Conservation (phyloP, 2,329 filamentous ascomycete species). For the Diplodia intermedia region DNA sequence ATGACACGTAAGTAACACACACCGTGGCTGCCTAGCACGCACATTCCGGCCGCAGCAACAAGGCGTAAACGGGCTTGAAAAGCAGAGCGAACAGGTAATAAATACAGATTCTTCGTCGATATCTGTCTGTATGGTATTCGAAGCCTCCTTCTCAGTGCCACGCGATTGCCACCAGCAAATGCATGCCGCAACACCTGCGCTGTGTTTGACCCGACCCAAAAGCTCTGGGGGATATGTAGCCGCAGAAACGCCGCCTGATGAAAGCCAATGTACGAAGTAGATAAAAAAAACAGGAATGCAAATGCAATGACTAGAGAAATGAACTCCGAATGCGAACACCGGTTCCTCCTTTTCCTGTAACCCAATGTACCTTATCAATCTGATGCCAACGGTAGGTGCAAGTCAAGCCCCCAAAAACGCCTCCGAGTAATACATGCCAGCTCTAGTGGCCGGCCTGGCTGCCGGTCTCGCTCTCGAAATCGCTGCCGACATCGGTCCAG, state of each 20-base stretch:
- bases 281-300: background rate
- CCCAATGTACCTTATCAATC: conserved; percentile 9
- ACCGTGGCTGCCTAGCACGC: too few relatives aligned
- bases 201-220: conserved; percentile 7
- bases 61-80: background rate
- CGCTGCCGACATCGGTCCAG: conserved; percentile 52
- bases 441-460: conserved; percentile 25
- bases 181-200: conserved; percentile 25
- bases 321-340: conserved; percentile 2
- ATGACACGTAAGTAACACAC: too few relatives aligned
- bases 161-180: conserved; percentile 7
- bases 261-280: background rate
- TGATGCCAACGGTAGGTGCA: conserved; percentile 14
- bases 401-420: conserved; percentile 9
- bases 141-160: conserved; percentile 2
- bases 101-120: background rate
- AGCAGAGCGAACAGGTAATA: background rate
- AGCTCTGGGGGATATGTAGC: background rate
- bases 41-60: background rate
- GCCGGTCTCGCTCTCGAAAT: conserved; percentile 49
- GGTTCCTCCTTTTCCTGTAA: background rate
- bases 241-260: conserved; percentile 7
- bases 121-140: conserved; percentile 2
- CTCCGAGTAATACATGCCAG: background rate
- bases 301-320: conserved; percentile 3